Evolutionary conservation across 164 flowering plant genomes (phyloP).

Genomic region (Cinnamomum micranthum): DNA sequence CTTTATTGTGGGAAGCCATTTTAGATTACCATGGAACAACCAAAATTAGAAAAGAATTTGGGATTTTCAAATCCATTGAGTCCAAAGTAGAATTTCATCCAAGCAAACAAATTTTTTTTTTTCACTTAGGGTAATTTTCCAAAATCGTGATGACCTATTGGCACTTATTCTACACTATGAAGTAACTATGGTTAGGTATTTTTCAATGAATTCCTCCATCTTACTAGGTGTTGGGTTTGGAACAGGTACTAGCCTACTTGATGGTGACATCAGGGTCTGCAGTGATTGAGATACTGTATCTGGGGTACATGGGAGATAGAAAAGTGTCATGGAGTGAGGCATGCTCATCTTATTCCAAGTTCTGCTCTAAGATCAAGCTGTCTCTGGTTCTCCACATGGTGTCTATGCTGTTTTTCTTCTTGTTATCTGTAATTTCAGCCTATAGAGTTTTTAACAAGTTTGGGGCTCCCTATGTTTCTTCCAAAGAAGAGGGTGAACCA

Average conservation of each 20-base stretch:
- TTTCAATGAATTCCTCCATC: background rate
- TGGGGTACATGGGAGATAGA: slow-evolving; percentile 65
- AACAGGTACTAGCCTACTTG: slow-evolving; percentile 69
- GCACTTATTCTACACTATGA: no score
- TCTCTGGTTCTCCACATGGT: slow-evolving; percentile 55
- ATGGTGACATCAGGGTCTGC: slow-evolving; percentile 75
- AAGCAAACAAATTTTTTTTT: no score
- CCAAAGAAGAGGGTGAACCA: slow-evolving; percentile 35
- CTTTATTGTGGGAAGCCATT: no score
- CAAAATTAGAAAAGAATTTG: no score
- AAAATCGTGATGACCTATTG: background rate
- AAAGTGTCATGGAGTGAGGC: slow-evolving; percentile 88
- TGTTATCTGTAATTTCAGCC: slow-evolving; percentile 68
- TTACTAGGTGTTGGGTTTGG: slow-evolving; percentile 1
- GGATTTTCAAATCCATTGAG: no score
- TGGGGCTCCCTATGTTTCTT: slow-evolving; percentile 52
- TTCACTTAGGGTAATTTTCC: no score
- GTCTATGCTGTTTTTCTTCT: slow-evolving; percentile 53
- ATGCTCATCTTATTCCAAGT: slow-evolving; percentile 61
- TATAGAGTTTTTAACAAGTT: slow-evolving; percentile 55
- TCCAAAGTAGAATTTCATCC: no score
- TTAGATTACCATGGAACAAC: no score
- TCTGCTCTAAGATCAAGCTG: slow-evolving; percentile 52
- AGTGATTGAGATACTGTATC: slow-evolving; percentile 48
- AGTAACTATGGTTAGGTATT: no score